Conservation (phyloP, 2,329 filamentous ascomycete genomes). For the Clonostachys solani region DNA sequence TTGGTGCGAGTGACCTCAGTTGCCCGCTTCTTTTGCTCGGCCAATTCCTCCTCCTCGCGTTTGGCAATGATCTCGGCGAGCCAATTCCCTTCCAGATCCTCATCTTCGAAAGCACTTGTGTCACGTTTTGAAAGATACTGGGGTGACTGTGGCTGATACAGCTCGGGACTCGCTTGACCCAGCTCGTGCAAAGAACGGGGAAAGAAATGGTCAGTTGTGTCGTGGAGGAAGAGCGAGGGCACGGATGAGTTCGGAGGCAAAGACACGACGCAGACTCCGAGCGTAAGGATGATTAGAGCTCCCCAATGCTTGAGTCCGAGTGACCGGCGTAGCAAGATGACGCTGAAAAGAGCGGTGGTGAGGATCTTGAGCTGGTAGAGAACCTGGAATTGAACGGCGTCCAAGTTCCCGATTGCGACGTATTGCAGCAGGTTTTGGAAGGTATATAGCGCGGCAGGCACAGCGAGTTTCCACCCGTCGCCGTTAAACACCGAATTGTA, state of each 20-base stretch:
- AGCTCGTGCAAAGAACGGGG: conserved; percentile 76
- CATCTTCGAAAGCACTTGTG: too few relatives aligned
- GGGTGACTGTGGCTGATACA: conserved; percentile 1
- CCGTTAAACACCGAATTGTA: conserved; percentile 78
- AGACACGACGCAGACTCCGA: conserved; percentile 82
- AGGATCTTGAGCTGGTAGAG: conserved; percentile 94
- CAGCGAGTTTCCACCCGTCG: conserved; percentile 91
- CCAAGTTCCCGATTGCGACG: conserved; percentile 83
- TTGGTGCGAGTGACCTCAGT: neutral
- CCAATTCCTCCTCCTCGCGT: too few relatives aligned
- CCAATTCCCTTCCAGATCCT: too few relatives aligned
- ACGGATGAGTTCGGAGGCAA: neutral
- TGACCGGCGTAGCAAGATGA: conserved; percentile 67
- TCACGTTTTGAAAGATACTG: neutral
- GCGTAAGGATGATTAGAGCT: conserved; percentile 71
- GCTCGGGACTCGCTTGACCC: conserved; percentile 41
- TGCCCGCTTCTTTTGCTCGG: too few relatives aligned
- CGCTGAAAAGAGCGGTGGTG: conserved; percentile 82
- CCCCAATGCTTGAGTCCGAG: conserved; percentile 75
- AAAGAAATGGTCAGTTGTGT: conserved; percentile 65
- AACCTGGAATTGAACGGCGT: conserved; percentile 90
- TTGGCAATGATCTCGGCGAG: too few relatives aligned
- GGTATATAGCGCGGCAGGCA: conserved; percentile 85
- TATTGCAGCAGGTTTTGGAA: conserved; percentile 94
- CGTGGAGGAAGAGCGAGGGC: conserved; percentile 56